Evolutionary conservation across 192 early-diverging fungal species (phyloP), one percentile per base, ranked within the genome.

Genomic region (Umbelopsis sp.): DNA sequence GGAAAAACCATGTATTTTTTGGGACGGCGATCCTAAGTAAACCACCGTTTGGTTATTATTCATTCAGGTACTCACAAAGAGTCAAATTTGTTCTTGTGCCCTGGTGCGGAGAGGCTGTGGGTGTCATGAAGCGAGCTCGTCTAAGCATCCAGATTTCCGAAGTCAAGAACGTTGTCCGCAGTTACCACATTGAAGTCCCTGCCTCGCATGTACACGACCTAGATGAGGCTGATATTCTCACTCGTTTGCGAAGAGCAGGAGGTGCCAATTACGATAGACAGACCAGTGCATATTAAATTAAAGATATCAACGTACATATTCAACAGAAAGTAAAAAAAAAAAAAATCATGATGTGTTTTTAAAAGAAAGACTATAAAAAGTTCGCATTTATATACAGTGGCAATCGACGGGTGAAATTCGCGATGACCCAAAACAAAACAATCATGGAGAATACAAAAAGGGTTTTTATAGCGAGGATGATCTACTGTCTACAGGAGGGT

Each of bases 81-180:
- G 74, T 80, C 71, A 90, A 90, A 78, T 91, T 88, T 72, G 80
- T 91, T 18, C 67, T 91, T 0, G 70, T 91, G 0, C 79, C 80
- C 25, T 92, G 88, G 92, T 91, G 90, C 70, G 92, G 92, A 33
- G 73, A 81, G 13, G 41, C 79, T 15, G 87, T 92, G 8, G 87
- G 87, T 70, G 82, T 93, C 37, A 93, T 94, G 91, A 84, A 91
- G 12, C 88, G 87, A 66, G 93, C 91, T 51, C 92, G 91, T 78
- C 80, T 95, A 21, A 84, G 88, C 21, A 80, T 92, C 30, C 93
- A 95, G 76, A 92, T 93, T 72, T 75, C 88, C 21, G 89, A 91
- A 46, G 91, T 95, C 46, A 94, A 91, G 84, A 81, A 81, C 35
- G 83, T 92, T 20, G 50, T 94, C 30, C 83, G 83, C 49, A 80